Evolutionary conservation across 2,329 filamentous ascomycete genomes (phyloP).

Genomic region (Aspergillus proliferans): DNA sequence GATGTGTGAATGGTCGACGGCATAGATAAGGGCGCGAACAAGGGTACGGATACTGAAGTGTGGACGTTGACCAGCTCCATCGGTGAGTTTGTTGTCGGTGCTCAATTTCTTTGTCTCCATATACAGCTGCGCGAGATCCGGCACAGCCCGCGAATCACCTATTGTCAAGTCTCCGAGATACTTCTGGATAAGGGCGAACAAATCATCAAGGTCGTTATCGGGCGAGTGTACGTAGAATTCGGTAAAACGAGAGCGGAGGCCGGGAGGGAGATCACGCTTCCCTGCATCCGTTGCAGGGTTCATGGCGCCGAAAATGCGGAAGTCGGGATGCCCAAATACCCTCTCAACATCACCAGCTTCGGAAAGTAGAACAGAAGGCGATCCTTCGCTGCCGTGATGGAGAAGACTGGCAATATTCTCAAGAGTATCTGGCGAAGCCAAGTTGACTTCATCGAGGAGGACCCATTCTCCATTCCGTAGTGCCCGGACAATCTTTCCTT

Average conservation of each 20-base stretch:
- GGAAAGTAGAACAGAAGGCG: constrained; percentile 78
- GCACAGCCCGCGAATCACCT: constrained; percentile 65
- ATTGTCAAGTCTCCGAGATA: constrained; percentile 70
- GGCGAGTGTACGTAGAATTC: constrained; percentile 92
- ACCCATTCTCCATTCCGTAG: constrained; percentile 95
- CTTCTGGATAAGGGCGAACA: constrained; percentile 79
- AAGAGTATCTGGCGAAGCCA: constrained; percentile 88
- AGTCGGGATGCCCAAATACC: constrained; percentile 81
- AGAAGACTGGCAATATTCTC: constrained; percentile 90
- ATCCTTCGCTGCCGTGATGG: constrained; percentile 61
- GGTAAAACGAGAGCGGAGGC: constrained; percentile 85
- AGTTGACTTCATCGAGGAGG: constrained; percentile 91
- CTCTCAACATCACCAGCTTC: constrained; percentile 92
- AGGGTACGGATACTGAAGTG: constrained; percentile 95
- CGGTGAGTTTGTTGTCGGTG: constrained; percentile 76
- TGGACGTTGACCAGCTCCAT: constrained; percentile 90
- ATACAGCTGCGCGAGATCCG: constrained; percentile 81
- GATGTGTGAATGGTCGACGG: constrained; percentile 71
- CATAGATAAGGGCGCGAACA: constrained; percentile 83
- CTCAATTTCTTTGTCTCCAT: constrained; percentile 77
- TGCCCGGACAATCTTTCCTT: constrained; percentile 95
- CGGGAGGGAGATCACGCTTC: constrained; percentile 85
- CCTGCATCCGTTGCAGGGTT: constrained; percentile 97
- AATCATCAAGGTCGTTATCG: constrained; percentile 76
- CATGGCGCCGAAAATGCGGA: constrained; percentile 97